Evolutionary conservation across 805 yeast species (phyloP), one percentile per base, ranked within the genome.

Genomic region (Diddensiella caesifluorescens): DNA sequence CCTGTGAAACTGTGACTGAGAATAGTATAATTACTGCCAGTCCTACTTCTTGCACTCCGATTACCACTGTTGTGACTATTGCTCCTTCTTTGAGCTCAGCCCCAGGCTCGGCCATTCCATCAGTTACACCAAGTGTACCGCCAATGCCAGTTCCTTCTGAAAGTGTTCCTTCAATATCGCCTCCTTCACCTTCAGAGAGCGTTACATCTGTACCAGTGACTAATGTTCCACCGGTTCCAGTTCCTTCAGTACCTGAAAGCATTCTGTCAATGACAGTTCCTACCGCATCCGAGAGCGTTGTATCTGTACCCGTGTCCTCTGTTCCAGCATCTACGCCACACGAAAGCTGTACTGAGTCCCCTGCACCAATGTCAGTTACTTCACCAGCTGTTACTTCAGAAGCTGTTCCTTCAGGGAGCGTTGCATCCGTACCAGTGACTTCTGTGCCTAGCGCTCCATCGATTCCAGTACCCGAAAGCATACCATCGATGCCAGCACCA

Each of bases 61-160:
- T n/a, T 7, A 29, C 32, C 15, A 16, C 15, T 6, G 15, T 19
- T 13, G 32, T n/a, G 15, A 29, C 32, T 18, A 15, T 23, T 4
- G 33, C 44, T 29, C 36, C 36, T 33, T 29, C 32, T 6, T 19
- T 29, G 6, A 29, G 32, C 32, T n/a, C 7, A 6, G 15, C 15
- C 6, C 32, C 32, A 9, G 15, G 6, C 7, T 19, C 9, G 32
- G 16, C 32, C 15, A n/a, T 19, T 7, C 32, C 15, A 29, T 19
- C 15, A n/a, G 32, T 29, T 19, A 29, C 15, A 13, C 32, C 13
- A 7, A 29, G 32, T n/a, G 16, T 29, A n/a, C 32, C 15, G n/a
- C n/a, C n/a, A n/a, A n/a, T n/a, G n/a, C n/a, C 16, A n/a, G n/a
- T n/a, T n/a, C n/a, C 32, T 7, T 29, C 32, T 7, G 13, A 6